These are phyloP conservation scores for Biancaea sappan DNA, from an alignment of 306 rosid genomes.

Conservation along the genomic window DNA sequence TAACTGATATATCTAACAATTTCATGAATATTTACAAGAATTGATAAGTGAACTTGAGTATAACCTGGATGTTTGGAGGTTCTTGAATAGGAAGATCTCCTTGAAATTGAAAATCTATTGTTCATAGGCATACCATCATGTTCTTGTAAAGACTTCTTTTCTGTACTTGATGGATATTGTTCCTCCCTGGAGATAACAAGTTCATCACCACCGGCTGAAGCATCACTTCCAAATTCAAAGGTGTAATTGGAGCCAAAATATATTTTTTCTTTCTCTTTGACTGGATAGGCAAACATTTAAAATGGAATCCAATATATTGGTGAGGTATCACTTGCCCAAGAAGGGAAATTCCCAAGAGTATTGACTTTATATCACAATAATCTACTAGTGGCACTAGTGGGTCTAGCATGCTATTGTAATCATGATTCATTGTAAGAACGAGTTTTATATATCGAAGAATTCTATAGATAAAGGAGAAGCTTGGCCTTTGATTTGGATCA, in stretches of 20 bases:
- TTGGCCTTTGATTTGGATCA: constrained; percentile 80
- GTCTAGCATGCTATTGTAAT: constrained; percentile 53
- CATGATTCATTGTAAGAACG: constrained; percentile 73
- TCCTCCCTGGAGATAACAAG: constrained; percentile 56
- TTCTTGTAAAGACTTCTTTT: constrained; percentile 47
- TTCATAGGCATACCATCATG: constrained; percentile 34
- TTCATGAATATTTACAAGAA: constrained; percentile 22
- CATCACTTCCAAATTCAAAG: constrained; percentile 88
- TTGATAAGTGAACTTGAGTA: background rate
- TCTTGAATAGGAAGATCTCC: constrained; percentile 51
- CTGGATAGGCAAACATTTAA: constrained; percentile 78
- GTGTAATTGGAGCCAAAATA: constrained; percentile 46
- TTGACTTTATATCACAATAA: constrained; percentile 70
- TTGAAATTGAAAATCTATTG: constrained; percentile 41
- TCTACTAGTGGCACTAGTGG: constrained; percentile 63
- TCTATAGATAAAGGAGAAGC: constrained; percentile 82
- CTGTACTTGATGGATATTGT: constrained; percentile 47
- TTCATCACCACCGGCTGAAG: constrained; percentile 81
- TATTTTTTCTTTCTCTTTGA: constrained; percentile 59
- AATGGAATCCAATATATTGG: constrained; percentile 66
- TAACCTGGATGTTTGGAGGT: constrained; percentile 57
- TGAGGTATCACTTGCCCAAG: constrained; percentile 54
- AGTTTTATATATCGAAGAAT: constrained; percentile 71
- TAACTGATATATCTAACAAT: background rate
- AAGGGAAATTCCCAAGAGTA: constrained; percentile 57